Evolutionary conservation across 495 filamentous ascomycete species (phyloP), one percentile per base, ranked within the genome.

Genomic region (Penicillium antarcticum): DNA sequence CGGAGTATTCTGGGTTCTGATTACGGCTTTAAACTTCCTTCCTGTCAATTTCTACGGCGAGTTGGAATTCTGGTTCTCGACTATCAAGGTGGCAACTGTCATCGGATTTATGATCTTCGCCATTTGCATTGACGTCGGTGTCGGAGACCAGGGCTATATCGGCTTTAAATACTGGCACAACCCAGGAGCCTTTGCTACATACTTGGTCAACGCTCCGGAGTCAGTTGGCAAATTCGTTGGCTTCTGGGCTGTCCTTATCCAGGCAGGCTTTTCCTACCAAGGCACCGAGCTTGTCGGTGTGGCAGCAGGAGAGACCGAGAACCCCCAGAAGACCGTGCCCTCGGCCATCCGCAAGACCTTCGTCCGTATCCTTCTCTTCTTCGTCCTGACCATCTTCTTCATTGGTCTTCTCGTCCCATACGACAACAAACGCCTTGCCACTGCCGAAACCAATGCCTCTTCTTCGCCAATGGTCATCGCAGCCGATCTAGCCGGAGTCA

Each of bases 211-310:
- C 10, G 74, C 79, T 39, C 83, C 85, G 38, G 81, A 82, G 43
- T 82, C 85, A 0, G 51, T 58, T 2, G 65, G 87, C 9, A 62
- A 58, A 32, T 68, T 68, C 23, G 55, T 74, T 21, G 71, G 68
- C 8, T 65, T 74, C 46, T 73, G 69, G 62, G 68, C 71, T 4
- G 67, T 68, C 8, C 55, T 74, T 11, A 62, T 73, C 46, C 71
- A 74, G 55, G 83, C 82, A 53, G 78, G 75, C 14, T 86, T 84
- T 18, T 80, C 85, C 46, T 87, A 87, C 57, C 83, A 82, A 24
- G 85, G 84, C 8, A 79, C 80, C n/a, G 84, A 87, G 54, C 79
- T 83, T 23, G 76, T 87, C 0, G 84, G 83, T 42, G 79, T 87
- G 3, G 82, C 84, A 9, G 84, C 84, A 4, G 84, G 82, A 44